Base-by-base conservation (phyloP, 2,329 filamentous ascomycete species). In the Xylariaceae sp. region DNA sequence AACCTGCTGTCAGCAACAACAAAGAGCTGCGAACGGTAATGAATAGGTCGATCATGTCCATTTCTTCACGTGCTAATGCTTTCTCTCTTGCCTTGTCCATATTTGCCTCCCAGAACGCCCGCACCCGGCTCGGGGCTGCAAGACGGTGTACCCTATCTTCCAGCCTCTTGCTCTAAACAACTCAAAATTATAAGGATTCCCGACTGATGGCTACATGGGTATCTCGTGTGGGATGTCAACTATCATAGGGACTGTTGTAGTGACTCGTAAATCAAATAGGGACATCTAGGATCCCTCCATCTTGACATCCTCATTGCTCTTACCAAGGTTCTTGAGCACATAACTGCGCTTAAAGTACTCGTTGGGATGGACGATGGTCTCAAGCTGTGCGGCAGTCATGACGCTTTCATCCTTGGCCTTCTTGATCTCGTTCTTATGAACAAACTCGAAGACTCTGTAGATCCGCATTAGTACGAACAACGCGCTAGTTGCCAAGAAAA, bases 301-400 rank as follows among this genome's bases (percentile, higher is more conserved):
- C 73, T 82, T 81, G 37, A 82, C 74, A 61, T 86, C 82, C 15
- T 77, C 75, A 61, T 76, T 76, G 18, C 76, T 73, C 62, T 80
- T 85, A 54, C 75, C 86, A 30, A 95, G 74, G 72, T 94, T 90
- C 78, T 92, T 96, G 62, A 99, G 77, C 67, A 95, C 70, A 73
- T 91, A 97, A 72, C 92, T 96, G 58, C 93, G 83, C 80, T 96
- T 97, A 75, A 97, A 99, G 75, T 97, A 99, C 65, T 93, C 92
- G 73, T 99, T 99, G 9, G 94, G 94, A 75, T 99, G 94, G 18
- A 96, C 87, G 71, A 99, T 96, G 0, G 93, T 97, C 75, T 97
- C 93, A 48, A 96, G 80, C 72, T 96, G 90, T 13, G 85, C 85
- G 5, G 87, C 77, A 10, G 81, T 86, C 85, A 88, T 88, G 55